Conservation (phyloP, 2,329 filamentous ascomycete genomes). For the Talaromyces atroroseus region DNA sequence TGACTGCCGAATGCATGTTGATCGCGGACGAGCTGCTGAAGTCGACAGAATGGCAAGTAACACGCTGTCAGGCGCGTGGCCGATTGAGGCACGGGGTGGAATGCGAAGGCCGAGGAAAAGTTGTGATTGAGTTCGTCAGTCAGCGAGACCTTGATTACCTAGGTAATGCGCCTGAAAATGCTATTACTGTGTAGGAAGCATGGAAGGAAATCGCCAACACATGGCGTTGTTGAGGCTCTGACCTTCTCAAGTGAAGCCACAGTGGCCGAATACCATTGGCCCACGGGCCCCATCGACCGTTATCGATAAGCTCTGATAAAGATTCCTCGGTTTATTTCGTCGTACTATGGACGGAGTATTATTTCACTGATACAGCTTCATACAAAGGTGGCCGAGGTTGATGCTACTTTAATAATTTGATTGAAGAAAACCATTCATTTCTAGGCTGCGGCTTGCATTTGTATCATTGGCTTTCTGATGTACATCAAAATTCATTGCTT, state of each 20-base stretch:
- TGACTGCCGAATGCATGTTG: slow-evolving; percentile 78
- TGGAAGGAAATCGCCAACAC: not conserved
- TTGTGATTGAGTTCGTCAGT: not conserved
- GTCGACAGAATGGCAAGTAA: not conserved
- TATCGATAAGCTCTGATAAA: slow-evolving; percentile 2
- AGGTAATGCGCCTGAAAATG: not conserved
- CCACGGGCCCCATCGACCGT: not conserved
- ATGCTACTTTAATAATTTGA: not conserved
- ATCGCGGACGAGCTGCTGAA: not conserved
- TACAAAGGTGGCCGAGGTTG: not conserved
- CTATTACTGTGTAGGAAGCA: not conserved
- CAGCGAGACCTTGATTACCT: not conserved
- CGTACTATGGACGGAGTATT: too few relatives aligned
- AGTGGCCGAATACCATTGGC: slow-evolving; percentile 7
- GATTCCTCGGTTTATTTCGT: not conserved
- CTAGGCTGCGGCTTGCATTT: not conserved
- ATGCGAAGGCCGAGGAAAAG: not conserved
- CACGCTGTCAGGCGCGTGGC: not conserved
- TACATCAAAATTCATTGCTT: not conserved
- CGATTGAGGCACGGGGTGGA: not conserved
- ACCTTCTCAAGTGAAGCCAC: slow-evolving; percentile 2
- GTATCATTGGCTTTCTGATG: not conserved
- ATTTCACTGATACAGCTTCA: too few relatives aligned
- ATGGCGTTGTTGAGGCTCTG: not conserved
- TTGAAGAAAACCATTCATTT: not conserved